Conservation (phyloP, 768 basidiomycete species). For the Podaxis sp. region DNA sequence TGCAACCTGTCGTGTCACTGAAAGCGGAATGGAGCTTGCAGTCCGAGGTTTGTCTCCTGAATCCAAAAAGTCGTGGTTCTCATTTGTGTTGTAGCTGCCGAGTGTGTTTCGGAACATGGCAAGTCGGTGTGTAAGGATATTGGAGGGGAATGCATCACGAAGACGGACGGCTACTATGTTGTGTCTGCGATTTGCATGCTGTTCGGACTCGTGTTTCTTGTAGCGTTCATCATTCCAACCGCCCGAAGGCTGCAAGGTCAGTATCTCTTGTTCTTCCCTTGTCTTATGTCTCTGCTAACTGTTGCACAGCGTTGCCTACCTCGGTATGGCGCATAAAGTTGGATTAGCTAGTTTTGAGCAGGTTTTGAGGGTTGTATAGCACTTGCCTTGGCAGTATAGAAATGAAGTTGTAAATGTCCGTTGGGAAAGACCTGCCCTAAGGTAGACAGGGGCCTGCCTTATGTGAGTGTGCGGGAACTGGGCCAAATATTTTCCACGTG, state of each 20-base stretch:
- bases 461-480: constrained; percentile 16
- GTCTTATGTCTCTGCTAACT: constrained; percentile 10
- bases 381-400: neutral
- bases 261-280: constrained; percentile 21
- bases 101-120: constrained; percentile 93
- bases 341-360: constrained; percentile 24
- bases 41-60: constrained; percentile 47
- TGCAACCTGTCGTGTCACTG: constrained; percentile 77
- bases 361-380: constrained; percentile 3
- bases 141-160: constrained; percentile 78
- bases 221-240: constrained; percentile 79
- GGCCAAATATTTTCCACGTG: constrained; percentile 41
- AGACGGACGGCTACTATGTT: constrained; percentile 90
- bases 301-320: constrained; percentile 55
- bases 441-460: constrained; percentile 1
- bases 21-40: constrained; percentile 48
- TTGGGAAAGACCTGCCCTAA: constrained; percentile 5
- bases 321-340: constrained; percentile 71
- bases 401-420: neutral
- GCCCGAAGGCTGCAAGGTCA: constrained; percentile 84
- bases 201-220: constrained; percentile 71
- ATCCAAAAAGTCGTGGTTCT: constrained; percentile 11
- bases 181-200: constrained; percentile 76
- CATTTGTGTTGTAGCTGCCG: constrained; percentile 49
- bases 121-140: constrained; percentile 73